Base-by-base conservation (phyloP, 257 asterid genomes). In the Gynochthodes officinalis region DNA sequence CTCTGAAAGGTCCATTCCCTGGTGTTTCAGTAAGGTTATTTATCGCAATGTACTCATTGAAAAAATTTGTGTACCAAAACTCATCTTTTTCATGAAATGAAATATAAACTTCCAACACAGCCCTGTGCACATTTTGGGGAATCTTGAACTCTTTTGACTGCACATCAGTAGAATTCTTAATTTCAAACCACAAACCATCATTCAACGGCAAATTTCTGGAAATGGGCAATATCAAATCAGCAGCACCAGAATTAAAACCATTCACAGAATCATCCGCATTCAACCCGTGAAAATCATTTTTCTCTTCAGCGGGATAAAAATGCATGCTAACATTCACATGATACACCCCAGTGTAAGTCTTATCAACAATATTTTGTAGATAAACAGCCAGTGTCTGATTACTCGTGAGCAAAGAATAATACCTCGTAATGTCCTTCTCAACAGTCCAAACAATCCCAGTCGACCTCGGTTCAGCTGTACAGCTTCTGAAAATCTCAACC, bases 41-140 rank as follows among this genome's bases (percentile, higher is more conserved):
- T 0, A 35, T 84, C 5, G 74, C 35, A 43, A 83, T 72, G 75
- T 88, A 90, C 32, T 87, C 96, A 64, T 88, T 81, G 0, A 89
- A 90, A 19, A 54, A 79, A 79, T 92, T 92, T 16, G 87, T 81
- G 69, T n/a, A 88, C 96, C 96, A 92, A 25, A 87, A 87, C 48
- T 92, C 96, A 72, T 92, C 98, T 58, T 85, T 85, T 73, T 87
- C 96, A 60, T 92, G 98, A 75, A 80, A 82, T 0, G 98, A 92
- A 27, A 83, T 91, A 67, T 92, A 92, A n/a, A 92, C 84, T 69
- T 92, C 98, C 54, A 87, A 52, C 72, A 87, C 92, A 59, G 90
- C 96, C 77, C 81, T 82, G n/a, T 87, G 86, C 2, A 62, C 84
- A 76, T 90, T 90, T 21, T 50, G 72, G 0, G 97, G 97, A 48